Base-by-base conservation (phyloP, 192 early-diverging fungal species). In the Geranomyces michiganensis region DNA sequence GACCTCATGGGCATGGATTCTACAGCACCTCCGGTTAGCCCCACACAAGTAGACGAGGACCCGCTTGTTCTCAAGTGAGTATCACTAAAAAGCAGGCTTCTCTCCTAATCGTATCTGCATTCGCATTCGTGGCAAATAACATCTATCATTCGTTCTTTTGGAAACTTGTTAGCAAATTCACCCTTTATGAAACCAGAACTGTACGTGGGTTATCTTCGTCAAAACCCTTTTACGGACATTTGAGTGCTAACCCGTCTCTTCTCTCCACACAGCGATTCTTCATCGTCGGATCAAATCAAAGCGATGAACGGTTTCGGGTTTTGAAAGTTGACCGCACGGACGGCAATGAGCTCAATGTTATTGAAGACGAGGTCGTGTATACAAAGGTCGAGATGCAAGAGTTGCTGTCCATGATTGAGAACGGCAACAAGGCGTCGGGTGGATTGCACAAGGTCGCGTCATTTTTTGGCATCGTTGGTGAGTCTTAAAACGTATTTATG, bases 251-350 rank as follows among this genome's bases (percentile, higher is more conserved):
- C 27, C 12, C 43, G 12, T 22, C 27, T 17, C 58, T 41, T 19
- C 44, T 26, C 10, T 32, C 53, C 53, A n/a, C 48, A 22, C 70
- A 92, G 85, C 80, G 92, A 36, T 92, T 90, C 61, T 94, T 85
- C 65, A 82, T 97, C 21, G 85, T 98, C 10, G 96, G 94, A 14
- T 92, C 91, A 1, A 91, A 92, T 75, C 87, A 89, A 58, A 82
- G 85, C 15, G 90, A 92, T 48, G 87, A 86, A 41, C 78, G 82
- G 27, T 96, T 90, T 75, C 79, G 92, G 2, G 89, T 97, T 12
- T 82, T 97, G 44, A 96, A 94, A 71, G 92, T 99, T 56, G 92
- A 94, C 79, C 88, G 95, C 32, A 92, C 91, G 0, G 80, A 85
- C 1, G 75, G 72, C 17, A 79, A 79, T 27, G 88, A 92, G 27